Conservation (phyloP, 139 green algal species). For the Chlorella sorokiniana region DNA sequence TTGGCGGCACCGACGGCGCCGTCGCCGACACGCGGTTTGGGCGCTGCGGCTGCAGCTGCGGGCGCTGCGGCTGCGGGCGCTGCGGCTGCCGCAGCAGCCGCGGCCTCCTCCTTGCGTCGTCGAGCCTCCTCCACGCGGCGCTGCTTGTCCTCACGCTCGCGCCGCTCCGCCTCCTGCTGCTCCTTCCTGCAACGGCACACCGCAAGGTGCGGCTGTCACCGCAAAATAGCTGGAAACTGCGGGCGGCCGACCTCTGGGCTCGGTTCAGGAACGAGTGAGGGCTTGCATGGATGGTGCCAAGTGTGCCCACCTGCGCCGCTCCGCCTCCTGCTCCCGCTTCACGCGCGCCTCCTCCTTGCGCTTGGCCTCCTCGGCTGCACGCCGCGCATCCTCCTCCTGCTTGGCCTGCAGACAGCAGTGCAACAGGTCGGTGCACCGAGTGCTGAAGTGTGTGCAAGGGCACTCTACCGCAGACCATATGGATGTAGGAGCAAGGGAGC, state of each 20-base stretch:
- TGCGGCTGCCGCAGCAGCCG: slow-evolving; percentile 35
- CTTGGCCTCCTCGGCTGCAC: slow-evolving; percentile 41
- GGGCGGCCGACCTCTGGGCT: background rate
- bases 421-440: background rate
- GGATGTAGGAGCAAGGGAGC: background rate
- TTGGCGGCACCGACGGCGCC: background rate
- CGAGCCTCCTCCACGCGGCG: slow-evolving; percentile 36
- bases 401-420: slow-evolving; percentile 43
- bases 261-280: too few relatives aligned
- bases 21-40: too few relatives aligned
- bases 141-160: slow-evolving; percentile 48
- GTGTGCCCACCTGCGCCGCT: slow-evolving; percentile 31
- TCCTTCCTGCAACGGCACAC: slow-evolving; percentile 31
- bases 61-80: background rate
- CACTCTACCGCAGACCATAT: background rate
- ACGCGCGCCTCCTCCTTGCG: slow-evolving; percentile 34
- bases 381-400: slow-evolving; percentile 54
- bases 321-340: slow-evolving; percentile 54
- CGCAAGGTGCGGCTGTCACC: background rate
- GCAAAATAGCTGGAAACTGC: background rate
- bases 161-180: slow-evolving; percentile 47
- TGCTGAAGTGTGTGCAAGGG: background rate
- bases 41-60: background rate
- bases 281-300: too few relatives aligned
- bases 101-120: slow-evolving; percentile 49